Percentiles rank a stretch among this genome's conserved stretches.
Evolutionary conservation across 805 yeast genomes (phyloP).

Genomic region (Yarrowia alimentaria): DNA sequence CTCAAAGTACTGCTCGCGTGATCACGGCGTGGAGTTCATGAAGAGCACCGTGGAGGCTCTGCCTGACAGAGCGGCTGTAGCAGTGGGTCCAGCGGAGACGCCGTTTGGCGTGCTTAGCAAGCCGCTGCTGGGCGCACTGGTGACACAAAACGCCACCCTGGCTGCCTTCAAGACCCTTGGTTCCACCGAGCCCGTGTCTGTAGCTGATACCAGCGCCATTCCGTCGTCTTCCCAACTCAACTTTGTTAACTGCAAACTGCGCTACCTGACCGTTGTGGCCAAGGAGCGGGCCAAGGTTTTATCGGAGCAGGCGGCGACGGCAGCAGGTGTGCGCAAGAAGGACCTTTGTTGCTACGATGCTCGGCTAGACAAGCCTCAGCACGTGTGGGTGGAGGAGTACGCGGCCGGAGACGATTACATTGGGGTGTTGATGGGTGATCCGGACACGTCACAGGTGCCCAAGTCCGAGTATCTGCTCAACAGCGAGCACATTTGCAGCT

Average conservation of each 20-base stretch:
- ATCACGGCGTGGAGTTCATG: slow-evolving; percentile 58
- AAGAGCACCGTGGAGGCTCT: slow-evolving; percentile 26
- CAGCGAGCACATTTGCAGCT: slow-evolving; percentile 11
- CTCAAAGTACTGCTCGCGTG: slow-evolving; percentile 72
- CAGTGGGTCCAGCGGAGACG: slow-evolving; percentile 2
- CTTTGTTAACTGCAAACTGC: slow-evolving; percentile 25
- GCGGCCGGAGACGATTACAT: slow-evolving; percentile 2
- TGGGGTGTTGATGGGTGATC: background rate
- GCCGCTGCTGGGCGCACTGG: slow-evolving; percentile 29
- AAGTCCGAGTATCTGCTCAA: slow-evolving; percentile 1
- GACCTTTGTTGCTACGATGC: slow-evolving; percentile 33
- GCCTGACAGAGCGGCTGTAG: slow-evolving; percentile 1
- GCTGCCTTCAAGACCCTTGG: slow-evolving; percentile 30
- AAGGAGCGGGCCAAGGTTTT: slow-evolving; percentile 33
- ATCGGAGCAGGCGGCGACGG: slow-evolving; percentile 33
- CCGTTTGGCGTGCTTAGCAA: slow-evolving; percentile 29
- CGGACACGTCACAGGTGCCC: too few relatives aligned
- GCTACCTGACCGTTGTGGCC: slow-evolving; percentile 30
- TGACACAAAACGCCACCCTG: slow-evolving; percentile 8
- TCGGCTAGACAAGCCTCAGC: slow-evolving; percentile 1
- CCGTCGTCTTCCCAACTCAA: slow-evolving; percentile 20
- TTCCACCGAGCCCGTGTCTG: background rate
- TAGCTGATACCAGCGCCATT: slow-evolving; percentile 3
- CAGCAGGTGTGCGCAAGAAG: slow-evolving; percentile 32
- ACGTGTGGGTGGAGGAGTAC: background rate